Base-by-base conservation (phyloP, 306 rosid species). In the Quillaja saponaria region DNA sequence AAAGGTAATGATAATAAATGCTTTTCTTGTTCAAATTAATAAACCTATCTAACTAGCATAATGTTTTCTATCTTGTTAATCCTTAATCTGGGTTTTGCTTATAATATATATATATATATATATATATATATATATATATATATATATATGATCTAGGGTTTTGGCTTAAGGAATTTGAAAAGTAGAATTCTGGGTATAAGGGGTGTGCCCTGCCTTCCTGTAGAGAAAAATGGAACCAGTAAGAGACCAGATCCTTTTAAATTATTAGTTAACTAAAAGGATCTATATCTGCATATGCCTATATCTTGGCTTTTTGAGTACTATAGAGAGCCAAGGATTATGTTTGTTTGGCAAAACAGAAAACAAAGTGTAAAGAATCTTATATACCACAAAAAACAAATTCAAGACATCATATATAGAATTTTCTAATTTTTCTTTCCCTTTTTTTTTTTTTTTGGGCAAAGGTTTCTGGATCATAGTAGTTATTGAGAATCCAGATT, bases 1-100 rank as follows among this genome's bases (percentile, higher is more conserved):
- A 51, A 55, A 76, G 85, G 83, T 78, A 72, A 69, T 47, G 56
- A 62, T 75, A 46, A 60, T 34, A 48, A 56, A 50, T 14, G 56
- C 34, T 48, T 39, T 38, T 25, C 51, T 62, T 6, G 17, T 40
- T 40, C 25, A 17, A 50, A 38, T 54, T 20, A 58, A 56, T 19
- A 61, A 54, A 47, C 50, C 41, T 39, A 33, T 18, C 25, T 61
- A 15, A 25, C 28, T 39, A 12, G 2, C 7, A 13, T 9, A n/a
- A 7, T 3, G 1, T 20, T 6, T 16, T 28, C 11, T 11, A 15
- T 47, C 39, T 63, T 17, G 16, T 9, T 66, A 34, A 8, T 17
- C 38, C 10, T 47, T 41, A 3, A 58, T 75, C 67, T 34, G 13
- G 35, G 19, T 47, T 57, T 63, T 67, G 18, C 48, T 37, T 50